These are phyloP conservation scores for Saprolegnia diclina DNA, from an alignment of 352 stramenopile genomes.

Conservation along the genomic window DNA sequence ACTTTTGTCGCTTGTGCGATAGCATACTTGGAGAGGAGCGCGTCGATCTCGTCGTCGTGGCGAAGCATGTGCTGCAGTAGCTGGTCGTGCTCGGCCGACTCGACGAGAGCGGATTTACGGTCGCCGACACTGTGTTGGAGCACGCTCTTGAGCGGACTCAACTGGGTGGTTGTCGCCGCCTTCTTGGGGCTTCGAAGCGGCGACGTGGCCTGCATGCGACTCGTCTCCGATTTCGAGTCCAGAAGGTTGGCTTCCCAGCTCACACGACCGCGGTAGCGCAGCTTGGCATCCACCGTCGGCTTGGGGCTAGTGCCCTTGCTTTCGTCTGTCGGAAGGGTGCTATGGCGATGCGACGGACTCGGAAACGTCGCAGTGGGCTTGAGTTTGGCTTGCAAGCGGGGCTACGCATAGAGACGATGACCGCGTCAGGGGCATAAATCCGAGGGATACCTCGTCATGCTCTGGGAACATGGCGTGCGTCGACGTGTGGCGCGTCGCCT, in stretches of 20 bases:
- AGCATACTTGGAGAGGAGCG: conserved; percentile 17
- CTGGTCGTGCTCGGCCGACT: neutral
- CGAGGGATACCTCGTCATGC: conserved; percentile 21
- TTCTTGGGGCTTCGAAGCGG: neutral
- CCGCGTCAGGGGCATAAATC: no score
- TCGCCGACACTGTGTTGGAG: neutral
- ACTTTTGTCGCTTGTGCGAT: neutral
- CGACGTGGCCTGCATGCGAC: neutral
- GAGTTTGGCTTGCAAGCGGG: conserved; percentile 4
- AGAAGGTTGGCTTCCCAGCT: conserved; percentile 23
- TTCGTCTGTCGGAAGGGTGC: neutral
- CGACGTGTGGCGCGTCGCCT: conserved; percentile 3
- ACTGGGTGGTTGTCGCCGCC: neutral
- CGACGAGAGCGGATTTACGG: neutral
- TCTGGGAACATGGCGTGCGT: conserved; percentile 12
- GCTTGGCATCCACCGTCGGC: neutral
- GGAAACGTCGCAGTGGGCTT: neutral
- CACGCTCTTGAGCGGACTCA: conserved; percentile 21
- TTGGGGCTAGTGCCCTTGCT: neutral
- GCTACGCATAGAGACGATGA: neutral
- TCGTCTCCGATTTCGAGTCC: conserved; percentile 9
- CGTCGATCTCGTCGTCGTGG: conserved; percentile 24
- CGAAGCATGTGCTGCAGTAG: neutral
- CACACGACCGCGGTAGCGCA: conserved; percentile 15
- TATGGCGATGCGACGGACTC: neutral